These are phyloP conservation scores for Pichia eremophila DNA, from an alignment of 805 yeast species.

Conservation along the genomic window DNA sequence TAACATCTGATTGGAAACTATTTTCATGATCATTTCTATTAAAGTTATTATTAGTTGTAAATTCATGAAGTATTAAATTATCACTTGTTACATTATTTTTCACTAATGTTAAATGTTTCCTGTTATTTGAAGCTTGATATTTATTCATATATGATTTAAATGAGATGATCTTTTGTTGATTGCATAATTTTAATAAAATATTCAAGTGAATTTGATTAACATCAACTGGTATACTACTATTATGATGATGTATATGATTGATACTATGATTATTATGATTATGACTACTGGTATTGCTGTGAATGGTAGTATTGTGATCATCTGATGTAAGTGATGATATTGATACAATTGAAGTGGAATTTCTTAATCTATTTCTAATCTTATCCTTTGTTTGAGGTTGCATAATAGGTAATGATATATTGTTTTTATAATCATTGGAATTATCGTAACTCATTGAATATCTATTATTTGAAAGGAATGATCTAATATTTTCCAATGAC, in stretches of 20 bases:
- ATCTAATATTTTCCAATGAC: conserved; percentile 21
- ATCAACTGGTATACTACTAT: conserved; percentile 25
- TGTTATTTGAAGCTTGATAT: conserved; percentile 7
- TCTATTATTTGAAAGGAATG: conserved; percentile 2
- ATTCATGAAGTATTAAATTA: conserved; percentile 29
- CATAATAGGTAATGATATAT: conserved; percentile 53
- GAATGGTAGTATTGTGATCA: background rate
- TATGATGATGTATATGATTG: conserved; percentile 7
- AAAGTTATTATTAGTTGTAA: conserved; percentile 23
- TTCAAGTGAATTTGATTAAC: conserved; percentile 26
- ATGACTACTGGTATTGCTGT: background rate
- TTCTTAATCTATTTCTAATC: conserved; percentile 42
- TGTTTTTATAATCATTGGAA: conserved; percentile 17
- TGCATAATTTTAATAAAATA: conserved; percentile 29
- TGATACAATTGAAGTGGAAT: conserved; percentile 39
- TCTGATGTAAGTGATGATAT: conserved; percentile 24
- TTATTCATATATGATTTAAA: conserved; percentile 24
- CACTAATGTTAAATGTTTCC: conserved; percentile 6
- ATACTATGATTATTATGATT: background rate
- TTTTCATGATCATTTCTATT: conserved; percentile 27
- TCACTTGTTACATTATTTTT: background rate
- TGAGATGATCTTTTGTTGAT: conserved; percentile 23
- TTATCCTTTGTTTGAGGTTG: conserved; percentile 47
- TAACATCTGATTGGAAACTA: conserved; percentile 8
- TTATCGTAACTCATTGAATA: conserved; percentile 12